phyloP scores from a whole-genome alignment of 768 basidiomycete genomes.

The Cantharellus anzutake region DNA sequence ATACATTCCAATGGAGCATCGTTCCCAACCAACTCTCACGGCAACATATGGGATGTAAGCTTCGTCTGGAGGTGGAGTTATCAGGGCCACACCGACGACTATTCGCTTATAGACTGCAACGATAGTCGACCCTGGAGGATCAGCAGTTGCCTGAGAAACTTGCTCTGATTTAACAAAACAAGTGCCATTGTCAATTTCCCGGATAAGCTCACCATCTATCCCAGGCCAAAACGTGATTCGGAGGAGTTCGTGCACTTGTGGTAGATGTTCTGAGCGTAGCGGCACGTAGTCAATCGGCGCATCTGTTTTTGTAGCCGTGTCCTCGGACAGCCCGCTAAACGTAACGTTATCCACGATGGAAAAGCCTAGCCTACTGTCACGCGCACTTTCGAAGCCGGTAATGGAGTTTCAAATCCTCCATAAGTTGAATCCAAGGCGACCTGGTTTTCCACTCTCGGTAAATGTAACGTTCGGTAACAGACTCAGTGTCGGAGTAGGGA shows the following conservation, averaged over 20 bases:
- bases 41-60: constrained; percentile 71
- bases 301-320: constrained; percentile 14
- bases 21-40: constrained; percentile 67
- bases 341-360: neutral
- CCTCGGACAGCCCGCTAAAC: neutral
- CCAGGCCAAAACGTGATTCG: constrained; percentile 56
- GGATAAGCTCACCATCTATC: constrained; percentile 37
- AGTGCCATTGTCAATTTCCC: neutral
- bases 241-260: constrained; percentile 55
- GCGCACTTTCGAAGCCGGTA: constrained; percentile 40
- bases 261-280: constrained; percentile 38
- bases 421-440: constrained; percentile 56
- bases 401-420: constrained; percentile 53
- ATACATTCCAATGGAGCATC: constrained; percentile 58
- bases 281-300: constrained; percentile 46
- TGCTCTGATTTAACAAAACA: neutral
- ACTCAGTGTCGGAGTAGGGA: neutral
- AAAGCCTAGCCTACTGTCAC: neutral
- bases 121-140: constrained; percentile 56
- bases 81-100: constrained; percentile 55
- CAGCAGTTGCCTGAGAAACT: constrained; percentile 26
- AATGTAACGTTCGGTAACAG: neutral
- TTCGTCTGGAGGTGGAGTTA: constrained; percentile 52
- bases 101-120: constrained; percentile 49
- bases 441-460: constrained; percentile 47